Base-by-base conservation (phyloP, 2,329 filamentous ascomycete genomes). In the Cercospora sp. region DNA sequence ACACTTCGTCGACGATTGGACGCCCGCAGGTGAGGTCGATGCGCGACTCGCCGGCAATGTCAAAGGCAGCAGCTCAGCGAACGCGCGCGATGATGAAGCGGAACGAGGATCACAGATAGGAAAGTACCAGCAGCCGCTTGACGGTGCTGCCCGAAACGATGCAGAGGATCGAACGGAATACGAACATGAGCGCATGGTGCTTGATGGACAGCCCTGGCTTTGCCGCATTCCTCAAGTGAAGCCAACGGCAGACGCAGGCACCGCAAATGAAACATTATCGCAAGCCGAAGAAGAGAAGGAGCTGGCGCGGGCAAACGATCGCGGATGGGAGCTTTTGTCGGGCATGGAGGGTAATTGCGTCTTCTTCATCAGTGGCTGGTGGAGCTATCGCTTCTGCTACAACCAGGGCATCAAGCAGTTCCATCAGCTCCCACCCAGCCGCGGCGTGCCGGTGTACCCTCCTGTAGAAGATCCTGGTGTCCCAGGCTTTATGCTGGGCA, bases 331-430 rank as follows among this genome's bases (percentile, higher is more conserved):
- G 75, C 85, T 97, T 24, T 83, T 97, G 61, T 86, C 87, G 71
- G 88, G 89, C 28, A 90, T 97, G 80, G 87, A 94, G 63, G 91
- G 89, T 3, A 86, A 87, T 61, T 97, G 94, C 79, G 87, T 97
- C 71, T 97, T 94, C 82, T 91, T 88, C 78, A 82, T 93, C 72
- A 91, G 89, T 0, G 94, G 94, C 0, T 97, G 94, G 94, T 97
- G 94, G 94, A 95, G 91, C 77, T 97, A 97, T 81, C 91, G 90
- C 74, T 97, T 97, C 80, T 97, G 94, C 84, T 95, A 97, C 81
- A 92, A 92, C 77, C 86, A 90, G 70, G 89, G 94, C 71, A 90
- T 97, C 70, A 91, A 92, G 75, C 94, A 97, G 80, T 97, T 96
- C 80, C 94, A 97, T 79, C 92, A 93, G 55, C 82, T 94, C 68